Conservation (phyloP, 176 grass and related monocot genomes). For the Raddia distichophylla region DNA sequence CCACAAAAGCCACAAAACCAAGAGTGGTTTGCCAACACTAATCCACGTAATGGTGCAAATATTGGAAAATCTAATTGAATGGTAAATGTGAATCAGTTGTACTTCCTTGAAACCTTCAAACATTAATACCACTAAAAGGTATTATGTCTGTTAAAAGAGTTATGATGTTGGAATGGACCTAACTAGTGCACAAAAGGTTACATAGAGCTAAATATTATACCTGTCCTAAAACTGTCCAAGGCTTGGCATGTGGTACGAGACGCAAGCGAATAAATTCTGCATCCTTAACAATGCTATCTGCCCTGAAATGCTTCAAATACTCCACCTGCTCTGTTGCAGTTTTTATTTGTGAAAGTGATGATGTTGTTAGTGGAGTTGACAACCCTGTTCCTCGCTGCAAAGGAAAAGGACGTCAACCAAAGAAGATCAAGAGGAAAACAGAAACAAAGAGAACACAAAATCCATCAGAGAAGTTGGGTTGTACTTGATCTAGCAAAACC, state of each 20-base stretch:
- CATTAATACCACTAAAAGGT: not conserved
- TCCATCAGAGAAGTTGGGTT: not conserved
- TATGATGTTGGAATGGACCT: not conserved
- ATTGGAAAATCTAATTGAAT: not conserved
- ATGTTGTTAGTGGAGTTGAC: slow-evolving; percentile 81
- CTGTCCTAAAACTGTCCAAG: slow-evolving; percentile 93
- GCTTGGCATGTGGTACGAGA: slow-evolving; percentile 71
- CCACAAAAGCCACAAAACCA: not conserved
- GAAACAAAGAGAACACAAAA: slow-evolving; percentile 4
- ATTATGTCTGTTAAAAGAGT: not conserved
- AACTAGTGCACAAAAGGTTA: not conserved
- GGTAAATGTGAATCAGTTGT: not conserved
- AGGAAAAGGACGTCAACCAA: slow-evolving; percentile 3
- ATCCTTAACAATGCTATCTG: slow-evolving; percentile 92
- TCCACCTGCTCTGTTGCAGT: slow-evolving; percentile 59
- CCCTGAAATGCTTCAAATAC: slow-evolving; percentile 93
- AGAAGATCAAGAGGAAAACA: not conserved
- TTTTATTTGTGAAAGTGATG: slow-evolving; percentile 86
- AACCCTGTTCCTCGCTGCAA: slow-evolving; percentile 86
- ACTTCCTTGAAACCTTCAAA: not conserved
- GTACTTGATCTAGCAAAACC: slow-evolving; percentile 82
- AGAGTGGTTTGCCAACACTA: not conserved
- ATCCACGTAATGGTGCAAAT: not conserved
- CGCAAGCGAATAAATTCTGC: slow-evolving; percentile 78
- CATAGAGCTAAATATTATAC: slow-evolving; percentile 49